Evolutionary conservation across 2,329 filamentous ascomycete genomes (phyloP).

Genomic region (Penicillium janthinellum): DNA sequence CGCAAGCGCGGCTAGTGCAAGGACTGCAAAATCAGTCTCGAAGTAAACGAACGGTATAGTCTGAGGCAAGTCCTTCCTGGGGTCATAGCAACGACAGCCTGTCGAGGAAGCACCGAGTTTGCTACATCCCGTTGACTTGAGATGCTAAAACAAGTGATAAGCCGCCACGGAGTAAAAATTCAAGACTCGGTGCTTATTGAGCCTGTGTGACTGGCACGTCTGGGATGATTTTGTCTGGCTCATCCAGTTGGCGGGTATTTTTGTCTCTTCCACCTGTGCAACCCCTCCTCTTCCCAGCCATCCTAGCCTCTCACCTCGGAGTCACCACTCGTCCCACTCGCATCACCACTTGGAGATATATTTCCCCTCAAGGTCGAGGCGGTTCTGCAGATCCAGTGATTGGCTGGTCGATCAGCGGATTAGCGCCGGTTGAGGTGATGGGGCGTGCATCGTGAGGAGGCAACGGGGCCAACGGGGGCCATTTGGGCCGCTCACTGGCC

Average conservation of each 20-base stretch:
- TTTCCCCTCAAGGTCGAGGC: slow-evolving; percentile 15
- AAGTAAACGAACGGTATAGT: too few relatives aligned
- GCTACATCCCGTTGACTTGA: not conserved
- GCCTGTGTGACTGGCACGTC: slow-evolving; percentile 8
- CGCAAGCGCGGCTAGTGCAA: too few relatives aligned
- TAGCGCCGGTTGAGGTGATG: slow-evolving; percentile 33
- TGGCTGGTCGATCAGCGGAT: slow-evolving; percentile 34
- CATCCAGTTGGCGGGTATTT: slow-evolving; percentile 7
- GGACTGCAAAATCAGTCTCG: too few relatives aligned
- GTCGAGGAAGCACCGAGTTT: not conserved
- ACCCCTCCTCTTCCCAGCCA: slow-evolving; percentile 1
- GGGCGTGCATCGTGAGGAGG: slow-evolving; percentile 23
- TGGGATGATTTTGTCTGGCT: not conserved
- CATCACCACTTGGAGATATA: not conserved
- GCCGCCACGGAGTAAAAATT: not conserved
- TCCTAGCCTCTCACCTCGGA: slow-evolving; percentile 9
- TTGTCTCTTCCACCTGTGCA: not conserved
- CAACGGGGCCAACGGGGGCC: slow-evolving; percentile 7
- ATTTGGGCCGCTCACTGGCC: slow-evolving; percentile 23
- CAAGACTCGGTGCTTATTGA: not conserved
- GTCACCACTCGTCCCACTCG: slow-evolving; percentile 1
- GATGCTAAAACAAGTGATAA: not conserved
- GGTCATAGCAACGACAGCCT: not conserved
- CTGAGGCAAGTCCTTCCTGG: too few relatives aligned
- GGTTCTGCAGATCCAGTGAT: slow-evolving; percentile 34